Conservation (phyloP, 2,329 filamentous ascomycete species). For the Talaromyces albobiverticillius region DNA sequence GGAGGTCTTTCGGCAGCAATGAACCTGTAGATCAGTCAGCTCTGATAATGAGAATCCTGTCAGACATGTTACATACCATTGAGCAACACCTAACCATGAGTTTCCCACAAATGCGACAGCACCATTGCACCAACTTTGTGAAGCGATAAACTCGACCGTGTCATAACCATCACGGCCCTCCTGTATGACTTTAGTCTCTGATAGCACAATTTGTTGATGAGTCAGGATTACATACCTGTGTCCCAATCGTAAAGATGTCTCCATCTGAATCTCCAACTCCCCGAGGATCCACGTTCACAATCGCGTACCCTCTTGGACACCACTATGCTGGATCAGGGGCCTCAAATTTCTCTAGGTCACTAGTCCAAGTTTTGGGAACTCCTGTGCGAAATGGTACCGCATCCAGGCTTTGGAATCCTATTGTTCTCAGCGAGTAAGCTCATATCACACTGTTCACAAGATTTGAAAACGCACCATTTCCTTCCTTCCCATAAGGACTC, state of each 20-base stretch:
- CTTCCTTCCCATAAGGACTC: constrained; percentile 26
- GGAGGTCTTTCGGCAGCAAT: constrained; percentile 1
- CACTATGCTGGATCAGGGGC: constrained; percentile 30
- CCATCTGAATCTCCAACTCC: constrained; percentile 26
- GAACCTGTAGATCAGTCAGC: not conserved
- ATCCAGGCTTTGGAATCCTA: not conserved
- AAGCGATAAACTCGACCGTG: constrained; percentile 15
- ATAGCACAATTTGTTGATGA: too few species aligned
- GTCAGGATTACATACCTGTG: constrained; percentile 12
- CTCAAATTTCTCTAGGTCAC: constrained; percentile 28
- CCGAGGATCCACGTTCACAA: constrained; percentile 30
- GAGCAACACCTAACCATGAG: constrained; percentile 15
- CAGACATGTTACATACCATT: constrained; percentile 13
- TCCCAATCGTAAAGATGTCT: constrained; percentile 20
- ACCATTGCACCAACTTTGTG: constrained; percentile 16
- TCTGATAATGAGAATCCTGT: too few species aligned
- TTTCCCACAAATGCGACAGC: constrained; percentile 17
- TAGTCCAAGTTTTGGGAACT: constrained; percentile 13
- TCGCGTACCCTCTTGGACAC: constrained; percentile 26
- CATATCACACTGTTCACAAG: not conserved
- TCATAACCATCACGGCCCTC: constrained; percentile 16
- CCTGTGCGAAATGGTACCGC: constrained; percentile 12
- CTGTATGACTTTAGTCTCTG: too few species aligned
- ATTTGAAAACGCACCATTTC: constrained; percentile 15
- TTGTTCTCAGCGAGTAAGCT: too few species aligned